Percentiles rank a stretch among this genome's conserved stretches.
Conservation (phyloP, 371 early-diverging fungal genomes). For the Mucor piriformis region DNA sequence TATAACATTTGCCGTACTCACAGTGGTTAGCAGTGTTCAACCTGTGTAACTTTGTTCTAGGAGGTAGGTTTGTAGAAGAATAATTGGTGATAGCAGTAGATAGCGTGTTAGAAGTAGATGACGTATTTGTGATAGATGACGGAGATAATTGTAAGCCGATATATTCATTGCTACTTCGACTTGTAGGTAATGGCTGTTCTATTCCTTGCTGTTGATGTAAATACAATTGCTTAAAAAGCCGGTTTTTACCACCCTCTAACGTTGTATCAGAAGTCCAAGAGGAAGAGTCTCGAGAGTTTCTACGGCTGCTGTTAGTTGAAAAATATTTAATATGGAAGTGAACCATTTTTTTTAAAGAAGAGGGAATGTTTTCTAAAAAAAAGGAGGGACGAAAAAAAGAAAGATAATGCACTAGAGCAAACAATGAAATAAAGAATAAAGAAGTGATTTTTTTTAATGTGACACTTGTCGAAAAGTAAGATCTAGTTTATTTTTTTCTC, state of each 20-base stretch:
- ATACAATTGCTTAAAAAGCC: constrained; percentile 24
- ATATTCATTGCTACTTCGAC: neutral
- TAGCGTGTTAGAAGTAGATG: too few species aligned
- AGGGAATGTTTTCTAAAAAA: neutral
- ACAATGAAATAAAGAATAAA: neutral
- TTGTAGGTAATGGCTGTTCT: neutral
- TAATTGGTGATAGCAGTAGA: neutral
- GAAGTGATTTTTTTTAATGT: neutral
- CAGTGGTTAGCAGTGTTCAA: constrained; percentile 33
- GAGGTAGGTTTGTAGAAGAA: constrained; percentile 4
- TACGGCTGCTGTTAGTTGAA: constrained; percentile 21
- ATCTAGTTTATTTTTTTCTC: neutral
- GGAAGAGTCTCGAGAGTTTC: constrained; percentile 26
- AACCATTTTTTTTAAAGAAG: too few species aligned
- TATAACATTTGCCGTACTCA: constrained; percentile 76
- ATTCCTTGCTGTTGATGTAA: neutral
- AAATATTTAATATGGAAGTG: constrained; percentile 19
- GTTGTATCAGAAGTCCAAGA: constrained; percentile 6
- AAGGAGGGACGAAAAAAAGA: constrained; percentile 2
- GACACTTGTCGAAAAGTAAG: neutral
- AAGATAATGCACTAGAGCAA: too few species aligned
- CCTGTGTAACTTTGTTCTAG: constrained; percentile 15
- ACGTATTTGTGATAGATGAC: neutral
- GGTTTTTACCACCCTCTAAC: constrained; percentile 23
- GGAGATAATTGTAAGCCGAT: constrained; percentile 12